Conservation (phyloP, 257 asterid genomes). For the Solanum chaucha region DNA sequence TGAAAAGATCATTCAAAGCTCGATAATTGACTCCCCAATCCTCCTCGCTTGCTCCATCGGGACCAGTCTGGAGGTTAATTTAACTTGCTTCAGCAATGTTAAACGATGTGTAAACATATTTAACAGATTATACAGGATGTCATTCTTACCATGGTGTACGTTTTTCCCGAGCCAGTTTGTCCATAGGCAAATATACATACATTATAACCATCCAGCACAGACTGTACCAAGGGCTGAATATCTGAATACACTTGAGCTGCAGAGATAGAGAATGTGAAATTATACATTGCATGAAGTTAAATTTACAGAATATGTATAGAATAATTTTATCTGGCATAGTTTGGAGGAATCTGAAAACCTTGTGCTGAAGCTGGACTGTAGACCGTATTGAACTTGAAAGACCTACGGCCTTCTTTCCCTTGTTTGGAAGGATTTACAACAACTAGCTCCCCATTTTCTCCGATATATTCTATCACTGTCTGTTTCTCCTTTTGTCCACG, state of each 20-base stretch:
- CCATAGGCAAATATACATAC: conserved; percentile 96
- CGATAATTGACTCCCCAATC: conserved; percentile 96
- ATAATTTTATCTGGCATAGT: not conserved
- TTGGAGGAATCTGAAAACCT: conserved; percentile 37
- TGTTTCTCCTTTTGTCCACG: conserved; percentile 73
- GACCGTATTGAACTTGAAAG: conserved; percentile 75
- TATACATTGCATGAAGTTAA: not conserved
- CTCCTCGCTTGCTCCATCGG: conserved; percentile 69
- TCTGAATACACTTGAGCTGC: conserved; percentile 79
- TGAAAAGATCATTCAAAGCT: conserved; percentile 74
- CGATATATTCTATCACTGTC: conserved; percentile 54
- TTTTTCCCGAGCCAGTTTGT: conserved; percentile 97
- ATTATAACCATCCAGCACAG: conserved; percentile 93
- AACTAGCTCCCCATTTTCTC: conserved; percentile 79
- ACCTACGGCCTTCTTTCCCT: conserved; percentile 88
- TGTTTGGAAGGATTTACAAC: conserved; percentile 69
- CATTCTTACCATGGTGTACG: conserved; percentile 77
- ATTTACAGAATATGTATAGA: not conserved
- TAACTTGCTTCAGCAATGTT: conserved; percentile 6
- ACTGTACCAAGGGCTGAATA: conserved; percentile 77
- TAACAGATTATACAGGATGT: not conserved
- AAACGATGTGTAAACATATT: not conserved
- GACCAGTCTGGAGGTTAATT: conserved; percentile 57
- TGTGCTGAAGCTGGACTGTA: conserved; percentile 68
- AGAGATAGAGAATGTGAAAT: not conserved